Conservation (phyloP, 768 basidiomycete species). For the Mycena epipterygia region DNA sequence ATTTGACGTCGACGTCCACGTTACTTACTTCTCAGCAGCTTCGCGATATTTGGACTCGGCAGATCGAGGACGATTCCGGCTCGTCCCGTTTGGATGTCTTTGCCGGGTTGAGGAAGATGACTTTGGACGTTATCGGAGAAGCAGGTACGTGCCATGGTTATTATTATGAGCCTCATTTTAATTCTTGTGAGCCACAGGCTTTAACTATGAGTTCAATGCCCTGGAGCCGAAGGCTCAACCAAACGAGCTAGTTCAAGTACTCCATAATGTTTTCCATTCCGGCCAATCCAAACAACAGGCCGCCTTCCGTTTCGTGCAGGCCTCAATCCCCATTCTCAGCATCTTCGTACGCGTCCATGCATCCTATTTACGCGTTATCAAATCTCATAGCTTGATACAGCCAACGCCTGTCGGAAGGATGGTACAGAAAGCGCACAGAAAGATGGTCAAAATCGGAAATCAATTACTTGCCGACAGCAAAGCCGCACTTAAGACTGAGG, state of each 20-base stretch:
- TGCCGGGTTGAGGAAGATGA: constrained; percentile 46
- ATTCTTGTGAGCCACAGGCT: constrained; percentile 42
- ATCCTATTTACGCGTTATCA: not conserved
- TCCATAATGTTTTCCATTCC: constrained; percentile 37
- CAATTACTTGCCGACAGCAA: constrained; percentile 53
- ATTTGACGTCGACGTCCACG: not conserved
- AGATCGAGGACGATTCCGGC: not conserved
- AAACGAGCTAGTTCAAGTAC: constrained; percentile 4
- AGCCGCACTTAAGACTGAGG: constrained; percentile 41
- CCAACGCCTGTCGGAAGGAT: not conserved
- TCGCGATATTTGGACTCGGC: not conserved
- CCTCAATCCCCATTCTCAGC: not conserved
- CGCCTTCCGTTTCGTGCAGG: not conserved
- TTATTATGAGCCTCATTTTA: no score
- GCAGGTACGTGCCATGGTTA: no score
- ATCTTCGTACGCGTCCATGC: not conserved
- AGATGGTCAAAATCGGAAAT: not conserved
- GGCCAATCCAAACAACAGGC: not conserved
- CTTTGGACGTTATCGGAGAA: constrained; percentile 53
- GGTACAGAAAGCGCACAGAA: not conserved
- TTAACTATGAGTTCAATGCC: not conserved
- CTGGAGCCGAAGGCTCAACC: constrained; percentile 21
- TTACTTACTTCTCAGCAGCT: not conserved
- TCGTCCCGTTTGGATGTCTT: constrained; percentile 42
- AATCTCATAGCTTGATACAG: not conserved